Conservation (phyloP, 768 basidiomycete species). For the Omphalotus guepiniiformis region DNA sequence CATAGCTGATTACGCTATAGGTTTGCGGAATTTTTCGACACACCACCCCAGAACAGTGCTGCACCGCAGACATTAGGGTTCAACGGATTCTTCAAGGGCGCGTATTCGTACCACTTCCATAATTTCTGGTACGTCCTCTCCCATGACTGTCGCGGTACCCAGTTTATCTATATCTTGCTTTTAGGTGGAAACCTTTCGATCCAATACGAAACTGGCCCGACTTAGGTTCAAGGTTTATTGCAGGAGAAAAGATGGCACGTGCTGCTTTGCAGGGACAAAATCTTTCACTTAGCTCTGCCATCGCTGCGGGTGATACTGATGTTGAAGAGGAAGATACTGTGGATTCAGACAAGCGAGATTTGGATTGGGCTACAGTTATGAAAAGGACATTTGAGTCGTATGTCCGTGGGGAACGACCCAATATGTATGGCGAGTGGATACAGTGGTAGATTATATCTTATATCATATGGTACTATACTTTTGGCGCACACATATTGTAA, state of each 20-base stretch:
- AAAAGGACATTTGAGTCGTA: slow-evolving; percentile 95
- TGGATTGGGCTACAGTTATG: slow-evolving; percentile 84
- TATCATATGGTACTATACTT: slow-evolving; percentile 4
- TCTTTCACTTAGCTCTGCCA: not conserved
- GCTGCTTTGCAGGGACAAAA: slow-evolving; percentile 30
- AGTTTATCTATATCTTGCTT: not conserved
- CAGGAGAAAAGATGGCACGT: slow-evolving; percentile 68
- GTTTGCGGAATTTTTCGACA: slow-evolving; percentile 81
- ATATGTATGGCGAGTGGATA: slow-evolving; percentile 86
- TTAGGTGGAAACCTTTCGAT: slow-evolving; percentile 94
- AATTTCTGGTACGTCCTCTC: slow-evolving; percentile 67
- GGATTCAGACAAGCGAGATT: slow-evolving; percentile 64
- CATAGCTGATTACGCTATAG: slow-evolving; percentile 31
- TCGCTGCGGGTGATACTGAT: slow-evolving; percentile 3
- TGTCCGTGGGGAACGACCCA: slow-evolving; percentile 80
- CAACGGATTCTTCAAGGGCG: slow-evolving; percentile 89
- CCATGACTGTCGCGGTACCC: not conserved
- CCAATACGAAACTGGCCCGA: slow-evolving; percentile 86
- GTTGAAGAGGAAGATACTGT: slow-evolving; percentile 28
- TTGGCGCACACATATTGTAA: too few species aligned
- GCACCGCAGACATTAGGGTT: slow-evolving; percentile 83
- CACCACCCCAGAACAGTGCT: slow-evolving; percentile 62
- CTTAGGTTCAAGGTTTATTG: slow-evolving; percentile 72
- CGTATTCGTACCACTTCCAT: slow-evolving; percentile 93
- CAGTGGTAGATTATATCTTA: slow-evolving; percentile 7